Conservation (phyloP, 2,329 filamentous ascomycete genomes). For the Fusarium decemcellulare region DNA sequence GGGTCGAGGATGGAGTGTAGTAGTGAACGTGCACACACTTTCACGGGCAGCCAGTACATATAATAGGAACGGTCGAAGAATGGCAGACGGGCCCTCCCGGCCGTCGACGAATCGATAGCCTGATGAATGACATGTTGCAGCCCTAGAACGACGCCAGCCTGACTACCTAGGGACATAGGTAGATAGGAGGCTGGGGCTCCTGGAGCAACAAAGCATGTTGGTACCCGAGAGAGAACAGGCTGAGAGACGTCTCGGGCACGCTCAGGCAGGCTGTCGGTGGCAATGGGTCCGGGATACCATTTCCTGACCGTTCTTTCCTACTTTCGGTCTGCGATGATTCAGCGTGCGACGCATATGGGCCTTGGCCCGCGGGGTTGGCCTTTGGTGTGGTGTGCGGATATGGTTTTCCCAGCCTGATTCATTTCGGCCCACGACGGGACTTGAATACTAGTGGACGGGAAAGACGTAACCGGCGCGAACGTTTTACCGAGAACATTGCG, state of each 20-base stretch:
- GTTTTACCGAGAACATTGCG: not conserved
- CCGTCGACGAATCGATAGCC: not conserved
- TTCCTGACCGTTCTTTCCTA: not conserved
- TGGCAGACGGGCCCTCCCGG: no score
- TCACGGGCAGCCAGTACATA: not conserved
- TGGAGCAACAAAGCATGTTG: slow-evolving; percentile 37
- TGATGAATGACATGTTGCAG: slow-evolving; percentile 21
- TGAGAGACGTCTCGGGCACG: not conserved
- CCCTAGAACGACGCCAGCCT: not conserved
- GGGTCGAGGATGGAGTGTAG: not conserved
- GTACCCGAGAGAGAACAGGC: slow-evolving; percentile 24
- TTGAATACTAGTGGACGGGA: no score
- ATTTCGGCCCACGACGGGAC: not conserved
- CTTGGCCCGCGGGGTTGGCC: slow-evolving; percentile 1
- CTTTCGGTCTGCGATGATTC: not conserved
- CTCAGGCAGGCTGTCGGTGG: not conserved
- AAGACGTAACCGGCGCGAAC: not conserved
- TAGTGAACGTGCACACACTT: not conserved
- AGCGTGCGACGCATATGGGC: not conserved
- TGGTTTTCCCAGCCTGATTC: not conserved
- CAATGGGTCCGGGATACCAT: not conserved
- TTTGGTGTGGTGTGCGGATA: not conserved
- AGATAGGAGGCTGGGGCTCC: not conserved
- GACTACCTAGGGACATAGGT: not conserved
- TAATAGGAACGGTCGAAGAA: not conserved